Evolutionary conservation across 371 early-diverging fungal species (phyloP).

Genomic region (Capillidium rhysosporum): DNA sequence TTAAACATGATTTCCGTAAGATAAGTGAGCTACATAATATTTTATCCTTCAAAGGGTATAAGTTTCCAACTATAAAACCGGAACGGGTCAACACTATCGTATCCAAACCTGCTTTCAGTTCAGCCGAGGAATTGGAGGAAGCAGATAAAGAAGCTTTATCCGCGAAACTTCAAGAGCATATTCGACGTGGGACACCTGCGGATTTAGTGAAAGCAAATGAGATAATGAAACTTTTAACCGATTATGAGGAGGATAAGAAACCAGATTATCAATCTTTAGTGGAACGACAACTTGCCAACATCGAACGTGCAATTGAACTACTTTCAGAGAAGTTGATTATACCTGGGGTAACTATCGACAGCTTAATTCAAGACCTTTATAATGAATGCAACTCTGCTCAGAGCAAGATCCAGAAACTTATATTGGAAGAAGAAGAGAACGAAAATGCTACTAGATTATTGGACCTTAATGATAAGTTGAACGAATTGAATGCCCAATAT

Average conservation of each 20-base stretch:
- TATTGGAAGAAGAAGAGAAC: conserved; percentile 6
- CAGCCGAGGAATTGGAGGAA: conserved; percentile 81
- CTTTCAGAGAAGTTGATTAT: not conserved
- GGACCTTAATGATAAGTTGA: not conserved
- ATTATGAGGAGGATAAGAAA: conserved; percentile 33
- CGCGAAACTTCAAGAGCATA: conserved; percentile 89
- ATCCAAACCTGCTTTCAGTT: conserved; percentile 39
- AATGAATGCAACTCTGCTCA: conserved; percentile 6
- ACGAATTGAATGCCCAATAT: conserved; percentile 1
- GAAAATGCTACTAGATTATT: not conserved
- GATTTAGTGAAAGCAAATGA: conserved; percentile 87
- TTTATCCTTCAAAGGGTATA: conserved; percentile 67
- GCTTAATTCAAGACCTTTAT: not conserved
- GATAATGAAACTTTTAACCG: conserved; percentile 89
- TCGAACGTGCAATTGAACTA: conserved; percentile 2
- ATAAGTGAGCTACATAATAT: conserved; percentile 85
- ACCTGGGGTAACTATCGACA: conserved; percentile 1
- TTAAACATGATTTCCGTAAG: conserved; percentile 71
- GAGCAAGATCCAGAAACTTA: not conserved
- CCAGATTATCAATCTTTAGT: conserved; percentile 8
- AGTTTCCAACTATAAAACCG: conserved; percentile 59
- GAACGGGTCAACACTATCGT: conserved; percentile 39
- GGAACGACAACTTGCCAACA: not conserved
- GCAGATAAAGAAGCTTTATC: conserved; percentile 75
- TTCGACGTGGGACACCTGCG: conserved; percentile 78